phyloP scores from a whole-genome alignment of 495 filamentous ascomycete species.

The Penicillium goetzii region DNA sequence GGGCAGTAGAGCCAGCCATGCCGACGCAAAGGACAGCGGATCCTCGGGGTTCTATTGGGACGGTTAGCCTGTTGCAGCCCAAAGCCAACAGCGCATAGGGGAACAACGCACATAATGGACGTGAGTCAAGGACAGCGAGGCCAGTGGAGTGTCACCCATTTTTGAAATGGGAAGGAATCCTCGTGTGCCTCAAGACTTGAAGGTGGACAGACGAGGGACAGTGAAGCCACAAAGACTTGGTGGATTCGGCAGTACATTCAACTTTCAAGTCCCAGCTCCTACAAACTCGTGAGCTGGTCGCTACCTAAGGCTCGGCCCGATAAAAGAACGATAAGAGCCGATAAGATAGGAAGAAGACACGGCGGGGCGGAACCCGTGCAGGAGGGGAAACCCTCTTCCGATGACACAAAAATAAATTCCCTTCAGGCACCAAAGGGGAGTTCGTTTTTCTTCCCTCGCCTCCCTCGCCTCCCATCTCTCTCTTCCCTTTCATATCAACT shows the following conservation, averaged over 20 bases:
- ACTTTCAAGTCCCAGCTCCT: neutral
- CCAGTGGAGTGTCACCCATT: constrained; percentile 73
- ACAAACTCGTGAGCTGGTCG: neutral
- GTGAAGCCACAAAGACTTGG: neutral
- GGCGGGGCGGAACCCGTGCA: constrained; percentile 25
- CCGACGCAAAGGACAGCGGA: constrained; percentile 80
- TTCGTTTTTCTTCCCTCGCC: constrained; percentile 19
- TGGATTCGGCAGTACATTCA: neutral
- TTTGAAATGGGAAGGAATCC: neutral
- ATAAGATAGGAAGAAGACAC: constrained; percentile 27
- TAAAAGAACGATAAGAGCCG: neutral
- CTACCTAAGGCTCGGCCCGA: constrained; percentile 7
- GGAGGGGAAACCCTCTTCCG: constrained; percentile 19
- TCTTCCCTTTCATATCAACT: constrained; percentile 10
- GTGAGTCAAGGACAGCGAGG: constrained; percentile 91
- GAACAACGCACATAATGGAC: constrained; percentile 80
- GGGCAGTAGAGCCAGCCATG: constrained; percentile 90
- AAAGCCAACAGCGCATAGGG: neutral
- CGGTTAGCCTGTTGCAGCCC: constrained; percentile 19
- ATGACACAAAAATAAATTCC: constrained; percentile 16
- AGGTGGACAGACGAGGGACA: neutral
- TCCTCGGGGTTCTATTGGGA: constrained; percentile 79
- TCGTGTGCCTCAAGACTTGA: neutral
- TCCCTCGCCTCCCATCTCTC: constrained; percentile 12
- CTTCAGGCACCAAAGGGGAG: constrained; percentile 28